A percentile compares a stretch with the other conserved stretches of the same genome.
Conservation (phyloP, 2,329 filamentous ascomycete genomes). For the Trichoderma cornu-damae region DNA sequence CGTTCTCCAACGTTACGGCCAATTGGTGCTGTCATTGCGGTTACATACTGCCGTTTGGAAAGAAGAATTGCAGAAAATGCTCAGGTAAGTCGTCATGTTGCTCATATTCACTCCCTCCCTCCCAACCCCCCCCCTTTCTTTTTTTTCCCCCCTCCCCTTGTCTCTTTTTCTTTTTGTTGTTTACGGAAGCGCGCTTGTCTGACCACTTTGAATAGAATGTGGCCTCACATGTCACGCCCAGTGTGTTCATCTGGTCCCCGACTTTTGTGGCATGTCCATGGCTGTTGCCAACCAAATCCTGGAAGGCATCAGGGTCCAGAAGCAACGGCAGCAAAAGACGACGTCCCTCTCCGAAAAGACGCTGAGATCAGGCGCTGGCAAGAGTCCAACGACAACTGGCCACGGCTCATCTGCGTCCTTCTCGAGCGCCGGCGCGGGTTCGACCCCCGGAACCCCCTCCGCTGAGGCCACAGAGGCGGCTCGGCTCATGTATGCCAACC, state of each 20-base stretch:
- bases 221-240: slow-evolving; percentile 82
- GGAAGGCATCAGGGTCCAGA: slow-evolving; percentile 75
- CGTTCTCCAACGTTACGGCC: slow-evolving; percentile 95
- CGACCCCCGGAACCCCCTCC: slow-evolving; percentile 17
- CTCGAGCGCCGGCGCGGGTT: slow-evolving; percentile 22
- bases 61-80: slow-evolving; percentile 92
- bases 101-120: slow-evolving; percentile 3
- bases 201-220: slow-evolving; percentile 63
- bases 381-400: slow-evolving; percentile 39
- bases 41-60: slow-evolving; percentile 89
- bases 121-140: too few relatives aligned
- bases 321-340: slow-evolving; percentile 57
- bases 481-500: slow-evolving; percentile 56
- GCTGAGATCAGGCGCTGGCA: slow-evolving; percentile 50
- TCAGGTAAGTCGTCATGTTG: slow-evolving; percentile 53
- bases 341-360: slow-evolving; percentile 61
- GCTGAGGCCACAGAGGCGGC: slow-evolving; percentile 56
- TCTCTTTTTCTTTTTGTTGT: too few relatives aligned
- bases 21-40: slow-evolving; percentile 99
- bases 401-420: slow-evolving; percentile 34
- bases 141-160: too few relatives aligned
- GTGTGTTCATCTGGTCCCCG: slow-evolving; percentile 91
- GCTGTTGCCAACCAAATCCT: slow-evolving; percentile 91
- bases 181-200: neutral
- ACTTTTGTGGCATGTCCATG: slow-evolving; percentile 99